Evolutionary conservation across 2,329 filamentous ascomycete genomes (phyloP).

Genomic region (Sarocladiaceae sp.): DNA sequence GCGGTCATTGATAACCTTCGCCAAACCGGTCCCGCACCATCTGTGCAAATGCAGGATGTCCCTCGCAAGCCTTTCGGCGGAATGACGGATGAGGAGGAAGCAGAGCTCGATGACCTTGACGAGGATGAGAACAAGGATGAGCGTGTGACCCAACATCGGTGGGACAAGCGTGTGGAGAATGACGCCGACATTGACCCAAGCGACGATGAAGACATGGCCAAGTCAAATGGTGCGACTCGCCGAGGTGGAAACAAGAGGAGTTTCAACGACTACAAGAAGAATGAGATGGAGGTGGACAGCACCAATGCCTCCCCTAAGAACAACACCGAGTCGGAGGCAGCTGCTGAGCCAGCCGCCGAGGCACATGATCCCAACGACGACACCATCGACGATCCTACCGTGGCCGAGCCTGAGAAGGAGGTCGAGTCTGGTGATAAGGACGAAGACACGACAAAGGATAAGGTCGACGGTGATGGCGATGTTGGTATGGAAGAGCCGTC

Average conservation of each 20-base stretch:
- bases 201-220: constrained; percentile 78
- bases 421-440: constrained; percentile 10
- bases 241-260: constrained; percentile 41
- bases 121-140: constrained; percentile 82
- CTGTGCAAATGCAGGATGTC: constrained; percentile 82
- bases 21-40: constrained; percentile 79
- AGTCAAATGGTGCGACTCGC: constrained; percentile 62
- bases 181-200: constrained; percentile 81
- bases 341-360: constrained; percentile 1
- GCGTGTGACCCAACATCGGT: constrained; percentile 72
- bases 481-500: constrained; percentile 42
- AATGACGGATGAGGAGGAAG: constrained; percentile 61
- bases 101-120: constrained; percentile 62
- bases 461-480: constrained; percentile 42
- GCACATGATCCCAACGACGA: constrained; percentile 31
- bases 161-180: constrained; percentile 71
- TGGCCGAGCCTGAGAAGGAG: constrained; percentile 21
- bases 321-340: constrained; percentile 22
- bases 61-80: constrained; percentile 55
- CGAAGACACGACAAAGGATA: constrained; percentile 20
- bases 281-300: constrained; percentile 31
- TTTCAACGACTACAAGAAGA: constrained; percentile 46
- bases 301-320: constrained; percentile 31
- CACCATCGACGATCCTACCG: constrained; percentile 38
- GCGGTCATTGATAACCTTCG: constrained; percentile 80